Evolutionary conservation across 192 early-diverging fungal species (phyloP).

Genomic region (Umbelopsis sp.): DNA sequence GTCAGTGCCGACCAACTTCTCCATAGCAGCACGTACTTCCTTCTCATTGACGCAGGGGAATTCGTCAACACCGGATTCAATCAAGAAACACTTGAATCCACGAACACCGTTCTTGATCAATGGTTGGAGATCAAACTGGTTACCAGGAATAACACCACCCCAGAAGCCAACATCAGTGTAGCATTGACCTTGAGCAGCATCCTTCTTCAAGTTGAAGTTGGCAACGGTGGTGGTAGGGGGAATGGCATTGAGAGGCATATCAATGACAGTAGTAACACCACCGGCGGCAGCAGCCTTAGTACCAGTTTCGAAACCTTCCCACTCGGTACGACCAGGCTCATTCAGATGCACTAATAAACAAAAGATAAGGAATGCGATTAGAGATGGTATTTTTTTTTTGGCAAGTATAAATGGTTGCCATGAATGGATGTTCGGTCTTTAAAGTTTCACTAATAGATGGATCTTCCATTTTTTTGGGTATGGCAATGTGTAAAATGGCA

Average conservation of each 20-base stretch:
- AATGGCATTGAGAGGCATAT: constrained; percentile 88
- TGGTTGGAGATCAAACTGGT: constrained; percentile 62
- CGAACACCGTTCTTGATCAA: constrained; percentile 71
- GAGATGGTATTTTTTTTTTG: background rate
- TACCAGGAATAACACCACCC: constrained; percentile 80
- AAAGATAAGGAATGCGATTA: background rate
- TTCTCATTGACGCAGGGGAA: constrained; percentile 79
- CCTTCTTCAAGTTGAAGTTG: constrained; percentile 66
- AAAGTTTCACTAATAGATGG: background rate
- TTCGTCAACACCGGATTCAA: constrained; percentile 82
- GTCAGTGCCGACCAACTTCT: constrained; percentile 43
- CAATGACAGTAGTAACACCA: constrained; percentile 79
- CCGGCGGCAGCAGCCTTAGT: constrained; percentile 83
- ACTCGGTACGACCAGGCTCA: constrained; percentile 83
- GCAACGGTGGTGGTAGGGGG: constrained; percentile 79
- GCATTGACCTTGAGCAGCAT: constrained; percentile 68
- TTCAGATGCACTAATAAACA: constrained; percentile 71
- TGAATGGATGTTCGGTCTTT: background rate
- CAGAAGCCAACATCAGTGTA: constrained; percentile 81
- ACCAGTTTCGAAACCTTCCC: constrained; percentile 83
- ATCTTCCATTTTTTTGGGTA: background rate
- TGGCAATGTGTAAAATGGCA: background rate
- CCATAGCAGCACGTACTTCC: constrained; percentile 69
- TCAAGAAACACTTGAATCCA: constrained; percentile 86
- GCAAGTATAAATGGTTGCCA: constrained; percentile 21